A percentile compares a stretch with the other conserved stretches of the same genome.
Evolutionary conservation across 495 filamentous ascomycete genomes (phyloP).

Genomic region (Acidomyces sp.): DNA sequence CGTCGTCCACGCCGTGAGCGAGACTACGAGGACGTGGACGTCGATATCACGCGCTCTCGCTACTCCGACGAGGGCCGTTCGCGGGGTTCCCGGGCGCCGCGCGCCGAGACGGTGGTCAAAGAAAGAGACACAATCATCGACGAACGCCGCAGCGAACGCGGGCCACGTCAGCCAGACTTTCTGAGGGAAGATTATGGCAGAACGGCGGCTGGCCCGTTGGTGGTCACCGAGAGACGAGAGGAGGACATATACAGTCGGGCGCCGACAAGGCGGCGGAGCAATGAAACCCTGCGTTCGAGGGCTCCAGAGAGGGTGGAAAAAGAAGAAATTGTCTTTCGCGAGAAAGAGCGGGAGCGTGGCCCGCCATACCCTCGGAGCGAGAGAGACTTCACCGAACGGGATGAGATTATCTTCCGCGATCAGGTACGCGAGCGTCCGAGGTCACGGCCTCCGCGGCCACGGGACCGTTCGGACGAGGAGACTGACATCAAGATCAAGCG

Average conservation of each 20-base stretch:
- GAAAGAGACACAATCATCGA: slow-evolving; percentile 23
- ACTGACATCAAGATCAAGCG: slow-evolving; percentile 18
- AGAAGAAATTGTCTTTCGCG: slow-evolving; percentile 26
- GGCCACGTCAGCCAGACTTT: slow-evolving; percentile 38
- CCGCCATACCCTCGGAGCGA: slow-evolving; percentile 12
- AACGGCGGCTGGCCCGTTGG: slow-evolving; percentile 33
- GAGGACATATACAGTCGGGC: slow-evolving; percentile 18
- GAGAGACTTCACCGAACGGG: slow-evolving; percentile 2
- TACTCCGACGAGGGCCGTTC: slow-evolving; percentile 13
- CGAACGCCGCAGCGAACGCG: slow-evolving; percentile 28
- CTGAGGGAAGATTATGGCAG: slow-evolving; percentile 40
- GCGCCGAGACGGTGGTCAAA: slow-evolving; percentile 21
- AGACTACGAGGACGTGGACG: slow-evolving; percentile 29
- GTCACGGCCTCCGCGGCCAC: slow-evolving; percentile 5
- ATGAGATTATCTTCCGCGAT: slow-evolving; percentile 10
- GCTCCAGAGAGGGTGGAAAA: slow-evolving; percentile 23
- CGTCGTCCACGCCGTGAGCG: slow-evolving; percentile 22
- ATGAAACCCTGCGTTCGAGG: slow-evolving; percentile 17
- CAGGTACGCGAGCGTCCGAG: slow-evolving; percentile 1
- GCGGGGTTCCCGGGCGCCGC: slow-evolving; percentile 8
- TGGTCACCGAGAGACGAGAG: slow-evolving; percentile 28
- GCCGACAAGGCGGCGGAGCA: slow-evolving; percentile 12
- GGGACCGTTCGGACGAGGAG: slow-evolving; percentile 8
- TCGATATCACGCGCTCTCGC: slow-evolving; percentile 22
- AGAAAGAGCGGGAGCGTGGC: slow-evolving; percentile 4